Base-by-base conservation (phyloP, 257 asterid genomes). In the Paulownia fortunei region DNA sequence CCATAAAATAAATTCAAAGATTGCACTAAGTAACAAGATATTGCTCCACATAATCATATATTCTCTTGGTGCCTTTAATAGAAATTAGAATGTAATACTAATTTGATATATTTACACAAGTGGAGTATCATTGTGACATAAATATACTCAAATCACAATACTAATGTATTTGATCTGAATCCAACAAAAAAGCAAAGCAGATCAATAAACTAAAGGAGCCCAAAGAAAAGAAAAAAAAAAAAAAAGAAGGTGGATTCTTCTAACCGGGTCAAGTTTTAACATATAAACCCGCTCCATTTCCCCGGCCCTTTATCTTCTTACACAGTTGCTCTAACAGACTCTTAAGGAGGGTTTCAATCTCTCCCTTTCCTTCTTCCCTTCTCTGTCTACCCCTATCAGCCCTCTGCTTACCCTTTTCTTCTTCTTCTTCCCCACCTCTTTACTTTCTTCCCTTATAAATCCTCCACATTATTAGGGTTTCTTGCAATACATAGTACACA, bases 381-480 rank as follows among this genome's bases (percentile, higher is more conserved):
- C 73, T 10, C 58, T 44, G 74, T 66, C 54, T 44, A 32, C 58
- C 62, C 69, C 66, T 36, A 67, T 60, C 34, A 56, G 27, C 47
- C 9, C 12, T 6, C 24, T 27, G 44, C 21, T 6, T 34, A 8
- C 24, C 65, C 24, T 0, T 76, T 62, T 47, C 27, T 54, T 4
- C 77, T 12, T 11, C 49, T 30, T 34, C 19, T 19, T 39, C 73
- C 0, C 71, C 15, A 62, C 34, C 42, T 62, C 10, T 39, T 39
- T 6, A 39, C 10, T 12, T 24, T 21, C 44, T 66, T 63, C 75
- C 13, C 58, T 7, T 75, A 23, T 23, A 49, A 67, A 55, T 59
- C 76, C 70, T 54, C 61, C 79, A 62, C 76, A 77, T 81, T 52
- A 24, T 19, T 78, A 84, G 84, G 82, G 82, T 79, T 82, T 84